These are phyloP conservation scores for Poronia punctata DNA, from an alignment of 495 filamentous ascomycete species.

Conservation along the genomic window DNA sequence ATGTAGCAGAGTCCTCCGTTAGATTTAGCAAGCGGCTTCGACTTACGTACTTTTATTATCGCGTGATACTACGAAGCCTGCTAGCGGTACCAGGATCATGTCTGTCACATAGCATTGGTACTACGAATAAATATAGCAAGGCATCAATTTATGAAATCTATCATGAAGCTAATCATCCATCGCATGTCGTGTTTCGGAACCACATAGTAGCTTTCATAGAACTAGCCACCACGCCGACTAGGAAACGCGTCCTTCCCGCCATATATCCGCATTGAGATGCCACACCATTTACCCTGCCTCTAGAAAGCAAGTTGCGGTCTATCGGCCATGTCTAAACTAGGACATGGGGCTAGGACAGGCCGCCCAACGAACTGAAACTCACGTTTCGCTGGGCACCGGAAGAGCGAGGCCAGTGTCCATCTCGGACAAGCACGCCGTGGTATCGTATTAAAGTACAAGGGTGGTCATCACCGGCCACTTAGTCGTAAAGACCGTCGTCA, in stretches of 20 bases:
- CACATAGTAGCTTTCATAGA: not conserved
- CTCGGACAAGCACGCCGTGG: slow-evolving; percentile 9
- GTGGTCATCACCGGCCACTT: slow-evolving; percentile 13
- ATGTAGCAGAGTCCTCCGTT: no score
- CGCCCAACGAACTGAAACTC: not conserved
- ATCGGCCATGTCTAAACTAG: no score
- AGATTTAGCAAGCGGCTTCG: no score
- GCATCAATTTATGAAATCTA: slow-evolving; percentile 12
- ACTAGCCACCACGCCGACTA: not conserved
- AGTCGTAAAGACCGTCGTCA: slow-evolving; percentile 79
- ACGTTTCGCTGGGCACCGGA: not conserved
- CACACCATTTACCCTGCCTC: no score
- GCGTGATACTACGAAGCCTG: no score
- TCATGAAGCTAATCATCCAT: not conserved
- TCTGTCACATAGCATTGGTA: no score
- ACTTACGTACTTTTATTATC: no score
- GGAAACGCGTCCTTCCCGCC: not conserved
- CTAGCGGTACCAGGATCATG: no score
- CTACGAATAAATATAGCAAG: not conserved
- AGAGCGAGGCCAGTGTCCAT: slow-evolving; percentile 4
- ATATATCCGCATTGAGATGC: no score
- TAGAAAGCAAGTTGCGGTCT: no score
- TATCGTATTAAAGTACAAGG: slow-evolving; percentile 20
- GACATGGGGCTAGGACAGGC: no score
- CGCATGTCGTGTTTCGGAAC: slow-evolving; percentile 3